These are phyloP conservation scores for Trametes cinnabarina DNA, from an alignment of 768 basidiomycete species.

Conservation along the genomic window DNA sequence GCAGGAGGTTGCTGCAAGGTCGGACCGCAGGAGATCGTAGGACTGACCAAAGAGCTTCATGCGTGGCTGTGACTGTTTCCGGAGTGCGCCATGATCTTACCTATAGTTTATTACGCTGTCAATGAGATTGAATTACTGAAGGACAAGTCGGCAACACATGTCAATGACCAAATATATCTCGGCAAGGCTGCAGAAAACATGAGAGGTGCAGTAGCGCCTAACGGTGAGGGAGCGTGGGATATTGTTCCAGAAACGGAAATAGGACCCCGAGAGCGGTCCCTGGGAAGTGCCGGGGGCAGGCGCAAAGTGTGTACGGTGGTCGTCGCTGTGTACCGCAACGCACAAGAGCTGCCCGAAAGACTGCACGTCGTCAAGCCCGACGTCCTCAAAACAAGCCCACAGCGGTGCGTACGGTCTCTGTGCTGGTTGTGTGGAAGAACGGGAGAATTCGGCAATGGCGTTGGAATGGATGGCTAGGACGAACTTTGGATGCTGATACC, in stretches of 20 bases:
- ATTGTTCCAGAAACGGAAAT: not conserved
- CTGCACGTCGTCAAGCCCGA: conserved; percentile 43
- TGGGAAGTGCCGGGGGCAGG: conserved; percentile 18
- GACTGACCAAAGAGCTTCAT: not conserved
- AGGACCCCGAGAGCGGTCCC: conserved; percentile 13
- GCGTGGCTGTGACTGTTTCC: not conserved
- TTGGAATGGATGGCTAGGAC: conserved; percentile 36
- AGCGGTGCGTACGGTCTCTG: conserved; percentile 38
- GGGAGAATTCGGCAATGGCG: conserved; percentile 22
- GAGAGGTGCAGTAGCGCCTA: not conserved
- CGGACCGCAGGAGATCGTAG: conserved; percentile 49
- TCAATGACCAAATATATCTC: too few relatives aligned
- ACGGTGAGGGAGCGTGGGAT: not conserved
- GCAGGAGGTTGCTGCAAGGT: conserved; percentile 73
- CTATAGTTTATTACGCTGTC: too few relatives aligned
- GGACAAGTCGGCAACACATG: too few relatives aligned
- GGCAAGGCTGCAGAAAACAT: too few relatives aligned
- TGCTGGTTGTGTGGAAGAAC: conserved; percentile 26
- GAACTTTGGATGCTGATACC: conserved; percentile 36
- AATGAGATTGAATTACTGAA: too few relatives aligned
- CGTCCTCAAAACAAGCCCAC: conserved; percentile 36
- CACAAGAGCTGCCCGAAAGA: conserved; percentile 27
- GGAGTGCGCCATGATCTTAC: not conserved
- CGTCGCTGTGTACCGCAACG: conserved; percentile 20
- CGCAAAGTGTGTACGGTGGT: conserved; percentile 12